A percentile compares a stretch with the other conserved stretches of the same genome.
phyloP scores from a whole-genome alignment of 345 rosid genomes.

The Aquilaria yunnanensis region DNA sequence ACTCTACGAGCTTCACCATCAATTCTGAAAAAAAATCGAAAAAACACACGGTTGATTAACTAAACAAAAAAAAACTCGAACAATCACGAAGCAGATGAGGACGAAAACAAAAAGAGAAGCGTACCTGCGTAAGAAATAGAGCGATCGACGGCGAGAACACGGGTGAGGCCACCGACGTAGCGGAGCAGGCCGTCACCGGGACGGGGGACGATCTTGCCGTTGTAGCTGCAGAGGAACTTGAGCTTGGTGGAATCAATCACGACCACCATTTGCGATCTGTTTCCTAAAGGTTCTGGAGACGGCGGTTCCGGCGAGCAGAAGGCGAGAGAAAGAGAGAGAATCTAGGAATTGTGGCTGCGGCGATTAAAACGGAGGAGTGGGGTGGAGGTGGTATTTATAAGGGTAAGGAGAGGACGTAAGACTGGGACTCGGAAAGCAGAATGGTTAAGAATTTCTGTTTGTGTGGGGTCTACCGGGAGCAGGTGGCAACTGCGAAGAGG shows the following conservation, averaged over 20 bases:
- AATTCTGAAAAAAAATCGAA: slow-evolving; percentile 21
- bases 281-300: too few relatives aligned
- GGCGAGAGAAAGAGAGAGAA: too few relatives aligned
- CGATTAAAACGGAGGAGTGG: too few relatives aligned
- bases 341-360: too few relatives aligned
- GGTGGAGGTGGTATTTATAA: too few relatives aligned
- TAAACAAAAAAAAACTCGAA: neutral
- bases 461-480: too few relatives aligned
- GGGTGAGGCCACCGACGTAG: slow-evolving; percentile 75
- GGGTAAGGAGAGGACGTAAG: too few relatives aligned
- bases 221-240: slow-evolving; percentile 86
- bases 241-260: slow-evolving; percentile 16
- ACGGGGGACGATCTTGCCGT: slow-evolving; percentile 71
- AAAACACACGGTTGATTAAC: neutral
- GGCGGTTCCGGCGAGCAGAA: too few relatives aligned
- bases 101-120: neutral
- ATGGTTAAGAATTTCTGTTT: too few relatives aligned
- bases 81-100: too few relatives aligned
- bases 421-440: too few relatives aligned
- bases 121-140: slow-evolving; percentile 59
- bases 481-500: too few relatives aligned
- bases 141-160: slow-evolving; percentile 73
- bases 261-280: slow-evolving; percentile 15
- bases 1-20: slow-evolving; percentile 55
- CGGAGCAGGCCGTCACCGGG: slow-evolving; percentile 67